Base-by-base conservation (phyloP, 2,329 filamentous ascomycete genomes). In the Blastomyces parvus region DNA sequence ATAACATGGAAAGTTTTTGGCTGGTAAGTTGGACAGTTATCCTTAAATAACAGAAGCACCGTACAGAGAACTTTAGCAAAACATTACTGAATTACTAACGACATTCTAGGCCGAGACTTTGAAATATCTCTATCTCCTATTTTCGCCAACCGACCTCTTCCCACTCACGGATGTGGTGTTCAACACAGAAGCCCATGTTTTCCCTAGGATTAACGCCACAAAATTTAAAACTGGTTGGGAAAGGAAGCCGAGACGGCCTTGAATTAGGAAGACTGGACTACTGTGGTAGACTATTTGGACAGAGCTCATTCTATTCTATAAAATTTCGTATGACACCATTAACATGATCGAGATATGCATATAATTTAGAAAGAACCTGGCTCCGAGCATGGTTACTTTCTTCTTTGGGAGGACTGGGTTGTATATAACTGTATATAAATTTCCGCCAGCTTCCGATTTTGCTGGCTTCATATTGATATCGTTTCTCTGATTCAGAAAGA, bases 1-100 rank as follows among this genome's bases (percentile, higher is more conserved):
- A 99, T 76, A 97, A 97, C 70, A 97, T 99, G 93, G 94, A 99
- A 79, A 95, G 91, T 73, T 97, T 97, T 78, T 99, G 94, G 94
- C 84, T 99, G 81, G 58, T 59, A 59, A 33, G 58, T 59, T n/a
- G 25, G 9, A 44, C 3, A 40, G 36, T 27, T 40, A 59, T 14
- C 30, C 17, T n/a, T 19, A 17, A 44, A 5, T 13, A 42, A 19
- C 42, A 44, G 42, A 25, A 27, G 48, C 48, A 50, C 14, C 58
- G 17, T n/a, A 6, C 13, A 3, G 22, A 48, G 30, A 36, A 38
- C 36, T 27, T 33, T 19, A 46, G 3, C 22, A 22, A 25, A 48
- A 33, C 17, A 13, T 17, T 27, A 5, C 55, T 46, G 25, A 33
- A 13, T 42, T 59, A 48, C 44, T 59, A 46, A 46, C 14, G 33